phyloP scores from a whole-genome alignment of 2,329 filamentous ascomycete genomes.

The Fusarium anthophilum region DNA sequence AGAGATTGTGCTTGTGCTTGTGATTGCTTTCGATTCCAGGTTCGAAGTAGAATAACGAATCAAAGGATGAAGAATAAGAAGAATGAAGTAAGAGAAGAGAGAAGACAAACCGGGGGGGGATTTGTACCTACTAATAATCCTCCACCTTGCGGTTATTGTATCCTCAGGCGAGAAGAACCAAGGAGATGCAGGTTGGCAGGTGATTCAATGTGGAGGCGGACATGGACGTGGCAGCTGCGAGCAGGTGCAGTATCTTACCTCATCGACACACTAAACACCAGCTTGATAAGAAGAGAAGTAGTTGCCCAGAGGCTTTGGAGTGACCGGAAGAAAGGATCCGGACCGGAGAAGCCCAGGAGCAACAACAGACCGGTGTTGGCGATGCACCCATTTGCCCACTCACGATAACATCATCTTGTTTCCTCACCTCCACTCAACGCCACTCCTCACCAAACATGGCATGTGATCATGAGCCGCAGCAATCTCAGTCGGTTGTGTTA shows the following conservation, averaged over 20 bases:
- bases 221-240: constrained; percentile 37
- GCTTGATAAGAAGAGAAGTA: not conserved
- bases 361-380: constrained; percentile 5
- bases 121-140: not conserved
- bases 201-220: constrained; percentile 27
- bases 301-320: not conserved
- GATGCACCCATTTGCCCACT: constrained; percentile 5
- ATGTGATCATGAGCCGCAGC: constrained; percentile 11
- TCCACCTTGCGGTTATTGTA: constrained; percentile 13
- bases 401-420: constrained; percentile 11
- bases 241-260: constrained; percentile 16
- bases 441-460: not conserved
- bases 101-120: not conserved
- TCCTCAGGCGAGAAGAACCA: constrained; percentile 33
- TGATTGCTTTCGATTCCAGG: constrained; percentile 30
- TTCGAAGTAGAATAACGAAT: constrained; percentile 27
- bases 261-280: not conserved
- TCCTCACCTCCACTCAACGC: not conserved
- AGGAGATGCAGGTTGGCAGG: constrained; percentile 19
- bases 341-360: not conserved
- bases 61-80: constrained; percentile 32
- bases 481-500: constrained; percentile 5
- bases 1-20: not conserved
- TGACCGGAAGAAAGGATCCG: constrained; percentile 18
- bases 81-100: constrained; percentile 4